Conservation (phyloP, 2,329 filamentous ascomycete species). For the Gnomoniopsis sp. region DNA sequence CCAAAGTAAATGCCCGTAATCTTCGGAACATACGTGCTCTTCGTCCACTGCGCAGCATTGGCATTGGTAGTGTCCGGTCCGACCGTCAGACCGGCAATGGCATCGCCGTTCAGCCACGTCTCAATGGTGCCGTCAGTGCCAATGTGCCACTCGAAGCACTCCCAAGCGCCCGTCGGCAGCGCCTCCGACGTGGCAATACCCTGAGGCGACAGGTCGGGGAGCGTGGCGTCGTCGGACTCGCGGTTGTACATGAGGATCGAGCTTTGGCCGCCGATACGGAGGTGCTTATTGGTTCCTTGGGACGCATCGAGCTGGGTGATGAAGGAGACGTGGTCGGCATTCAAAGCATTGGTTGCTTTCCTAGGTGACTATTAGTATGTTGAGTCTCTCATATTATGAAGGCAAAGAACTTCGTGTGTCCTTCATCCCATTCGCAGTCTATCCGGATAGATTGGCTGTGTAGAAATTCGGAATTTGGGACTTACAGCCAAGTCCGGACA, state of each 20-base stretch:
- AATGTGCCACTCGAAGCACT: conserved; percentile 61
- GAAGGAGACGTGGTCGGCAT: conserved; percentile 57
- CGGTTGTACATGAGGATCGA: conserved; percentile 64
- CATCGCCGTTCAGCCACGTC: conserved; percentile 55
- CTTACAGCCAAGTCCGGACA: conserved; percentile 54
- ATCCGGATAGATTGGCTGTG: neutral
- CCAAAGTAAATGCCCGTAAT: conserved; percentile 57
- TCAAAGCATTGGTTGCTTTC: conserved; percentile 55
- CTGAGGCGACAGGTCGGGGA: conserved; percentile 57
- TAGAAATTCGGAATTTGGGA: conserved; percentile 17
- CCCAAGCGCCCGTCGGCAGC: conserved; percentile 48
- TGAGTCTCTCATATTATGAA: neutral
- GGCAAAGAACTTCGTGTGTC: too few species aligned
- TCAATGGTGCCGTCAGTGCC: conserved; percentile 55
- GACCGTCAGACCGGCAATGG: conserved; percentile 48
- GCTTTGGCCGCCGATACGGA: conserved; percentile 59
- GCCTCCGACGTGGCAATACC: conserved; percentile 52
- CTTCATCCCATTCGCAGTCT: too few species aligned
- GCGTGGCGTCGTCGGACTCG: conserved; percentile 59
- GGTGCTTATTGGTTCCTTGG: conserved; percentile 54
- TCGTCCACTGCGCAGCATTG: conserved; percentile 51
- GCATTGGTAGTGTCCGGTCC: conserved; percentile 44
- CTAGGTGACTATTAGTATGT: conserved; percentile 28
- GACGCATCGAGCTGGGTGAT: conserved; percentile 61
- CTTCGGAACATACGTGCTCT: conserved; percentile 46